Percentiles rank a stretch among this genome's conserved stretches.
Conservation (phyloP, 108 stramenopile species). For the Chaetoceros tenuissimus region DNA sequence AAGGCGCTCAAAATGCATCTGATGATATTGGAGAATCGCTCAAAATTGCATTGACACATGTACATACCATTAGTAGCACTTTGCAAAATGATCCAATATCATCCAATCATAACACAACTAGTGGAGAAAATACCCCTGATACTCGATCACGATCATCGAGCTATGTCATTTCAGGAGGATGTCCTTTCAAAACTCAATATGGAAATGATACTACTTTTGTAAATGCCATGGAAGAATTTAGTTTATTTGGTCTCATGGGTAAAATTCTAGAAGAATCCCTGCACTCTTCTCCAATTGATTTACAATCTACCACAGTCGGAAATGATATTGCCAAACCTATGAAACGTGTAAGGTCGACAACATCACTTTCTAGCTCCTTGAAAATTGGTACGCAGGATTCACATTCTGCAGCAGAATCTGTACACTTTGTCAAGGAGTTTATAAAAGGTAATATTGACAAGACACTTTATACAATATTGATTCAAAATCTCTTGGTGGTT, state of each 20-base stretch:
- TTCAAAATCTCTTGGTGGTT: constrained; percentile 56
- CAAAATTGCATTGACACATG: neutral
- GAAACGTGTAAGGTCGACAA: neutral
- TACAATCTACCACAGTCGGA: neutral
- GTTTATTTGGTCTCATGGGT: neutral
- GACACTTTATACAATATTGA: constrained; percentile 47
- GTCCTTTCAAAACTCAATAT: neutral
- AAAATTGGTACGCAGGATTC: constrained; percentile 72
- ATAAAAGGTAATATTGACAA: constrained; percentile 72
- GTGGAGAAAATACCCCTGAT: too few species aligned
- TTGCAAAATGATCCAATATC: neutral
- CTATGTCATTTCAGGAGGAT: neutral
- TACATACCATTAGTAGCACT: neutral
- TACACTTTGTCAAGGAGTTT: constrained; percentile 85
- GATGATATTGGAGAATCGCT: neutral
- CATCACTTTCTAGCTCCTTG: constrained; percentile 54
- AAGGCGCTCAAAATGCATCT: neutral
- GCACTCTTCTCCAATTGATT: neutral
- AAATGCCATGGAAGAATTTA: neutral
- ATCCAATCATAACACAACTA: too few species aligned
- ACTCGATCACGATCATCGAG: too few species aligned
- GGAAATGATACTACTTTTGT: neutral
- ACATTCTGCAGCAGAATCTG: constrained; percentile 81
- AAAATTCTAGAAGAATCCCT: neutral
- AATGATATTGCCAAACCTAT: neutral